These are phyloP conservation scores for Aspergillus ochraceus DNA, from an alignment of 2,329 filamentous ascomycete species.

Conservation along the genomic window DNA sequence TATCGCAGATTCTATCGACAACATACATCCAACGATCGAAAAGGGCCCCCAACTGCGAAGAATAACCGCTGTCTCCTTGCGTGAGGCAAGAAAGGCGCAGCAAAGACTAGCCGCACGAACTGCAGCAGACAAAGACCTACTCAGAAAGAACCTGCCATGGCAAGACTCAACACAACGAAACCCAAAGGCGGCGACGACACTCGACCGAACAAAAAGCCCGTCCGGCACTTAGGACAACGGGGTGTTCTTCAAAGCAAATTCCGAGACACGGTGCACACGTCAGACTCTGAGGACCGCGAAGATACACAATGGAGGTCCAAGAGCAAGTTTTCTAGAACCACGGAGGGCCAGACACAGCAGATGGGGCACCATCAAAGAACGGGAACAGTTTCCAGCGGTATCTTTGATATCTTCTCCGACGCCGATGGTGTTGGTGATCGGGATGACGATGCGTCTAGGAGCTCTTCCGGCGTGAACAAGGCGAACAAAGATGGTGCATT, in stretches of 20 bases:
- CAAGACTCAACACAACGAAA: constrained; percentile 27
- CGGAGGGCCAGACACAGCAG: constrained; percentile 9
- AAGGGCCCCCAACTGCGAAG: neutral
- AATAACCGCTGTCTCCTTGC: neutral
- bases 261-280: neutral
- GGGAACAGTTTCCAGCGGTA: constrained; percentile 16
- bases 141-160: constrained; percentile 19
- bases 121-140: neutral
- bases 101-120: neutral
- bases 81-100: neutral
- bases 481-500: constrained; percentile 27
- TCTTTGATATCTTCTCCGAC: constrained; percentile 35
- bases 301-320: constrained; percentile 15
- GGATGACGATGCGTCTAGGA: constrained; percentile 10
- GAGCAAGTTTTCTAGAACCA: constrained; percentile 2
- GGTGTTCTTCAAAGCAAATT: neutral
- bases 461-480: constrained; percentile 9
- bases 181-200: constrained; percentile 13
- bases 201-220: neutral
- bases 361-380: constrained; percentile 20
- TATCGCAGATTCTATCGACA: neutral
- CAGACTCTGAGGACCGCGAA: constrained; percentile 1
- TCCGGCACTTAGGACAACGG: neutral
- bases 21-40: neutral
- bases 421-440: constrained; percentile 20